Evolutionary conservation across 2,329 filamentous ascomycete species (phyloP).

Genomic region (Tolypocladium pustulatum): DNA sequence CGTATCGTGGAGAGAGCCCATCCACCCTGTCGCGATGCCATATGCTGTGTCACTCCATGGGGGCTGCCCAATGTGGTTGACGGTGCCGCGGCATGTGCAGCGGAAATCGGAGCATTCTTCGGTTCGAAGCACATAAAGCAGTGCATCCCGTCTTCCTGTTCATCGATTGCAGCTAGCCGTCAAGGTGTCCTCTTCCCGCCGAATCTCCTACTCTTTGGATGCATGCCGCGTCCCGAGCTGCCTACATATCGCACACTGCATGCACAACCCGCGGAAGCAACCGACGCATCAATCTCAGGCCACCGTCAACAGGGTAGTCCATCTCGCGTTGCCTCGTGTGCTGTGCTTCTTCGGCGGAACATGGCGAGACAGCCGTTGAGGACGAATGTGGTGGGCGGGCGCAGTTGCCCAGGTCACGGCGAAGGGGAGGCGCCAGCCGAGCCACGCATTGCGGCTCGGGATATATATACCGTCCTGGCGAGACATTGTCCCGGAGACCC

Average conservation of each 20-base stretch:
- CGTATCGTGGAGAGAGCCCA: neutral
- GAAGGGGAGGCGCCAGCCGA: neutral
- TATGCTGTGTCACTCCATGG: neutral
- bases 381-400: neutral
- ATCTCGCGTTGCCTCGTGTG: neutral
- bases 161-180: neutral
- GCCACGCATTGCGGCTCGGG: neutral
- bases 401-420: neutral
- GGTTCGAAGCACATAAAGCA: conserved; percentile 1
- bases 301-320: neutral
- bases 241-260: neutral
- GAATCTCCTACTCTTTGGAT: neutral
- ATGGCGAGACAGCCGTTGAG: neutral
- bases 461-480: neutral
- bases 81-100: neutral
- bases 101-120: neutral
- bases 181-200: neutral
- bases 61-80: neutral
- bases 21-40: neutral
- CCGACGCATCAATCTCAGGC: neutral
- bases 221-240: neutral
- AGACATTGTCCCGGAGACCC: neutral
- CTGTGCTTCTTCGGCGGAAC: neutral
- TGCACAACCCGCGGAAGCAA: neutral
- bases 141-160: neutral